Evolutionary conservation across 192 early-diverging fungal genomes (phyloP), one percentile per base, ranked within the genome.

Genomic region (Diversispora epigaea): DNA sequence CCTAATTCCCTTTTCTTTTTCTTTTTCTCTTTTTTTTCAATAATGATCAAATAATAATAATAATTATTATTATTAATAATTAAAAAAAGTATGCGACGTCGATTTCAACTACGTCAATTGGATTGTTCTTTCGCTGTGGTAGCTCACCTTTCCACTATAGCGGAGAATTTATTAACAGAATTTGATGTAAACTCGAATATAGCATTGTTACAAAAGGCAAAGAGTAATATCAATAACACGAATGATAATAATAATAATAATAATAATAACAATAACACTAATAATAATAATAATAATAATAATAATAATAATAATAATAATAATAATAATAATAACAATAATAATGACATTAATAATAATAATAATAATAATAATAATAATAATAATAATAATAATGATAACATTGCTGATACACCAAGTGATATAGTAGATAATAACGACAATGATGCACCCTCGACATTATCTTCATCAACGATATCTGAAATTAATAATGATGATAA

Each of bases 31-130:
- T 41, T 71, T 21, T 22, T 41, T 49, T 71, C 3, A 39, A 41
- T 57, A 57, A 6, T 56, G 4, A 4, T 41, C 6, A 10, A 43
- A 21, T 69, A 55, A 39, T 68, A 54, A 40, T 15, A 71, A 25
- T 62, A 5, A 15, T 74, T 49, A 21, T n/a, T 82, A 17, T 71
- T 81, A 15, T 25, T 40, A 21, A 56, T 64, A 44, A n/a, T 6
- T 15, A 79, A 78, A 72, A 74, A 84, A 78, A 95, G 91, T 74
- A 86, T 96, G 68, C 92, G 90, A 61, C 84, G 92, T 64, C 89
- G 96, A 15, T 98, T 97, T 79, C 92, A 96, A 75, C 94, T 96
- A 85, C 96, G 96, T 82, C 94, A 94, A 77, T 87, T 90, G 62
- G 97, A 99, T 84, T 96, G 95, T 79, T 80, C 87, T 21, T 95